A percentile compares a stretch with the other conserved stretches of the same genome.
Evolutionary conservation across 2,329 filamentous ascomycete genomes (phyloP).

Genomic region (Curvularia lunata): DNA sequence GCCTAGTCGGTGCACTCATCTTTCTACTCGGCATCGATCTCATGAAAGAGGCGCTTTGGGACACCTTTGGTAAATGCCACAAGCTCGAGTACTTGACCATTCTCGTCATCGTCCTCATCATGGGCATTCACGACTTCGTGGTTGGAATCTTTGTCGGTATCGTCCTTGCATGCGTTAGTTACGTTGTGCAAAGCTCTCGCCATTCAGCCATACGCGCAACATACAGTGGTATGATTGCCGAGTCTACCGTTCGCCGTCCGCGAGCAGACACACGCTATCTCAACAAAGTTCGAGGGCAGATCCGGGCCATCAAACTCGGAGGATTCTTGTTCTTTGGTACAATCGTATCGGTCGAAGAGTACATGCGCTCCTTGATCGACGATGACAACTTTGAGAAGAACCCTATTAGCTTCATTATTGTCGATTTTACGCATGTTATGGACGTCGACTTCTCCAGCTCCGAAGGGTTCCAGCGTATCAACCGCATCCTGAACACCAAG

Average conservation of each 20-base stretch:
- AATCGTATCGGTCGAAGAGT: conserved; percentile 92
- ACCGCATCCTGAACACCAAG: conserved; percentile 78
- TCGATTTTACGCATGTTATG: conserved; percentile 88
- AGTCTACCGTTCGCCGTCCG: conserved; percentile 90
- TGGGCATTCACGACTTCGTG: conserved; percentile 97
- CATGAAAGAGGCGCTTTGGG: conserved; percentile 83
- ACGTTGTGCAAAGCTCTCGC: conserved; percentile 88
- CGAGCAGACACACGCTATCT: conserved; percentile 88
- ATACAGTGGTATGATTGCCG: conserved; percentile 88
- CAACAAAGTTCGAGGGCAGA: conserved; percentile 83
- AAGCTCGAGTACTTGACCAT: conserved; percentile 88
- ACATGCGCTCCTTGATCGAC: conserved; percentile 80
- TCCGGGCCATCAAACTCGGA: conserved; percentile 87
- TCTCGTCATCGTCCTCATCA: conserved; percentile 86
- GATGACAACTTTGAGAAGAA: conserved; percentile 78
- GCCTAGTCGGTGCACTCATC: conserved; percentile 95
- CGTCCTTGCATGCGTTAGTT: conserved; percentile 85
- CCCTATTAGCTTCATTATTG: conserved; percentile 86
- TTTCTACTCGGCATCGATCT: conserved; percentile 95
- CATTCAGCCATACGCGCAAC: conserved; percentile 87
- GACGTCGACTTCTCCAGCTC: conserved; percentile 96
- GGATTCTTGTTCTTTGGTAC: conserved; percentile 99
- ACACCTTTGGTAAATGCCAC: conserved; percentile 87
- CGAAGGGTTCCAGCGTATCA: conserved; percentile 92
- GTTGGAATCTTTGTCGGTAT: conserved; percentile 92